These are phyloP conservation scores for Tolypocladium tundrense DNA, from an alignment of 2,329 filamentous ascomycete genomes.

Conservation along the genomic window DNA sequence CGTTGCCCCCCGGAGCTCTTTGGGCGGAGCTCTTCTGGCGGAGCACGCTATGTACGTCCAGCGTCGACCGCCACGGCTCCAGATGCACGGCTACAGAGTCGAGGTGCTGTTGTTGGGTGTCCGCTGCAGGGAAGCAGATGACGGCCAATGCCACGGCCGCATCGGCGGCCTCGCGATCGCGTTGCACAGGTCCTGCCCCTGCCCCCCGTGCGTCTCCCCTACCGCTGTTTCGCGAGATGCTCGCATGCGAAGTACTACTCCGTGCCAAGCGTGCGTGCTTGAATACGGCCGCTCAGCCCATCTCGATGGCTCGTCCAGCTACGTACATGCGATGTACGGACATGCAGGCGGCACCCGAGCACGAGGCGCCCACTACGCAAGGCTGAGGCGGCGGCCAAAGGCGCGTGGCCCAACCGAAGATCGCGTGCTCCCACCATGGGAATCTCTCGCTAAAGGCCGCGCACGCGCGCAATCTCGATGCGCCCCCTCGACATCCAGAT, in stretches of 20 bases:
- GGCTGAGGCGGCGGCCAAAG: no score
- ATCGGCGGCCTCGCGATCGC: background rate
- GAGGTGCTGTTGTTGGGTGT: background rate
- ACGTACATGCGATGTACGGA: no score
- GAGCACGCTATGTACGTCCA: background rate
- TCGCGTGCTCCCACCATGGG: background rate
- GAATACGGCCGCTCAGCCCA: no score
- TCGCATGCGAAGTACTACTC: no score
- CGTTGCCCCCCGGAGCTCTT: background rate
- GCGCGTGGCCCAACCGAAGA: background rate
- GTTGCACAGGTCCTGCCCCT: background rate
- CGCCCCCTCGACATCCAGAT: constrained; percentile 1
- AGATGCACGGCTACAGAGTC: background rate
- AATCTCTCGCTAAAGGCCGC: background rate
- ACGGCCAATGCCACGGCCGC: background rate
- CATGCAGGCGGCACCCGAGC: no score
- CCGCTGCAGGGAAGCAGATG: background rate
- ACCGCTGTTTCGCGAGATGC: background rate
- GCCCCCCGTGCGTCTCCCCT: background rate
- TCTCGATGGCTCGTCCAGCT: no score
- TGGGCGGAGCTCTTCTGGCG: background rate
- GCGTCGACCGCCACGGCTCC: background rate
- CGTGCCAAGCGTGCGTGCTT: no score
- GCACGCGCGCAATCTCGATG: constrained; percentile 7
- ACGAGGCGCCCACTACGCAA: no score